phyloP scores from a whole-genome alignment of 2,329 filamentous ascomycete genomes.

The Lecanicillium sp. region DNA sequence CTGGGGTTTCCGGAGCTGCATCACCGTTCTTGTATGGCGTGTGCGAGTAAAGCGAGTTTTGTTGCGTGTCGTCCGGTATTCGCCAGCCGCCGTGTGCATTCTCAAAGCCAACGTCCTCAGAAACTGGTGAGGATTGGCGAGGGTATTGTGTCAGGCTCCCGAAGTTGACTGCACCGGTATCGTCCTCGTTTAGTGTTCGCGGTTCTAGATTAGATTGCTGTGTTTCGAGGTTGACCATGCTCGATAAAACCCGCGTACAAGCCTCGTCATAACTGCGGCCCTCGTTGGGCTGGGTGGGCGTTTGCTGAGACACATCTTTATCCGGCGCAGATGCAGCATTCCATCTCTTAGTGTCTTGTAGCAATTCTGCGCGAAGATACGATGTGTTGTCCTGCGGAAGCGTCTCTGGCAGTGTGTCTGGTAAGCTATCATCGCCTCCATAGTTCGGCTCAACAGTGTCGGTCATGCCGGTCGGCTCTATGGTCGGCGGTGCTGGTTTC shows the following conservation, averaged over 20 bases:
- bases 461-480: too few species aligned
- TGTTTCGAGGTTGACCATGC: slow-evolving; percentile 16
- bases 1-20: slow-evolving; percentile 40
- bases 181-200: slow-evolving; percentile 35
- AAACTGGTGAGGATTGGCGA: slow-evolving; percentile 32
- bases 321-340: slow-evolving; percentile 4
- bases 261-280: slow-evolving; percentile 48
- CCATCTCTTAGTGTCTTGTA: too few species aligned
- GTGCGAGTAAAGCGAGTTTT: slow-evolving; percentile 19
- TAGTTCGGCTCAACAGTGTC: too few species aligned
- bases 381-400: too few species aligned
- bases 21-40: slow-evolving; percentile 23
- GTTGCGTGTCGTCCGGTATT: slow-evolving; percentile 22
- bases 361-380: too few species aligned
- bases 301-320: slow-evolving; percentile 40
- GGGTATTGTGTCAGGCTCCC: slow-evolving; percentile 26
- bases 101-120: slow-evolving; percentile 32
- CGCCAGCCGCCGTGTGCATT: slow-evolving; percentile 32
- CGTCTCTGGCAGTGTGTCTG: slow-evolving; percentile 8
- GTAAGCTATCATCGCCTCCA: neutral
- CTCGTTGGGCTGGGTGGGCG: slow-evolving; percentile 49
- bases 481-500: too few species aligned
- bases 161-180: slow-evolving; percentile 44
- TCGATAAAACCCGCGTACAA: slow-evolving; percentile 20
- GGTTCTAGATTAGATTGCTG: slow-evolving; percentile 22